Evolutionary conservation across 2,329 filamentous ascomycete genomes (phyloP).

Genomic region (Rugonectria rugulosa): DNA sequence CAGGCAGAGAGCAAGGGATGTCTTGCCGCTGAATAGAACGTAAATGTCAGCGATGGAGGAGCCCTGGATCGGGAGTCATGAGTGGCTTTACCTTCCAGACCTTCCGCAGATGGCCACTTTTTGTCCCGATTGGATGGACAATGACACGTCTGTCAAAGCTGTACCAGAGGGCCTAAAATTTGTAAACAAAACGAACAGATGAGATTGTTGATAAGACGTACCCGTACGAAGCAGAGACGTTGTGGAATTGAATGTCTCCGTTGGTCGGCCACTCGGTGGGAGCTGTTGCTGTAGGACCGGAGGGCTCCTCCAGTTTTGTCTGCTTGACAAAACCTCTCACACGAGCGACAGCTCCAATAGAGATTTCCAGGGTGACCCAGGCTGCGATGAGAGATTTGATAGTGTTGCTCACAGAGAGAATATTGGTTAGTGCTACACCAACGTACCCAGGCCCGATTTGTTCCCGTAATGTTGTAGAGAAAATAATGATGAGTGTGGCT

Average conservation of each 20-base stretch:
- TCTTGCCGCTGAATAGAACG: slow-evolving; percentile 53
- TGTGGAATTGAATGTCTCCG: slow-evolving; percentile 82
- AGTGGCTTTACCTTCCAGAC: slow-evolving; percentile 24
- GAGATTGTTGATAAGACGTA: rapidly evolving
- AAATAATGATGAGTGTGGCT: slow-evolving; percentile 28
- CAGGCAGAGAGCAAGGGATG: slow-evolving; percentile 45
- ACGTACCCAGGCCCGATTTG: slow-evolving; percentile 20
- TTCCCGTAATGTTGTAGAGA: slow-evolving; percentile 29
- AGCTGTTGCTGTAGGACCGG: slow-evolving; percentile 23
- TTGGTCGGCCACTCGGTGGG: slow-evolving; percentile 85
- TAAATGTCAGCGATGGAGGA: too few species aligned
- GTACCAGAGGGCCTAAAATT: slow-evolving; percentile 15
- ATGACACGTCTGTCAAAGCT: slow-evolving; percentile 15
- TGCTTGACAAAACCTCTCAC: slow-evolving; percentile 29
- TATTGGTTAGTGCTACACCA: slow-evolving; percentile 37
- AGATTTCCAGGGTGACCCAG: slow-evolving; percentile 41
- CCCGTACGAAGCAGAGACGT: slow-evolving; percentile 36
- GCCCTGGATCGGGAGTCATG: rapidly evolving
- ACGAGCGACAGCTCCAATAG: slow-evolving; percentile 37
- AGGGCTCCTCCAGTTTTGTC: slow-evolving; percentile 24
- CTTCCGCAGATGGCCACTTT: slow-evolving; percentile 31
- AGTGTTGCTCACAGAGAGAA: slow-evolving; percentile 41
- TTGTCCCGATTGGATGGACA: slow-evolving; percentile 25
- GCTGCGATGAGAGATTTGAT: slow-evolving; percentile 42
- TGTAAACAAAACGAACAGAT: too few species aligned